Conservation (phyloP, 176 grass and related monocot species). For the Triticum dicoccoides region DNA sequence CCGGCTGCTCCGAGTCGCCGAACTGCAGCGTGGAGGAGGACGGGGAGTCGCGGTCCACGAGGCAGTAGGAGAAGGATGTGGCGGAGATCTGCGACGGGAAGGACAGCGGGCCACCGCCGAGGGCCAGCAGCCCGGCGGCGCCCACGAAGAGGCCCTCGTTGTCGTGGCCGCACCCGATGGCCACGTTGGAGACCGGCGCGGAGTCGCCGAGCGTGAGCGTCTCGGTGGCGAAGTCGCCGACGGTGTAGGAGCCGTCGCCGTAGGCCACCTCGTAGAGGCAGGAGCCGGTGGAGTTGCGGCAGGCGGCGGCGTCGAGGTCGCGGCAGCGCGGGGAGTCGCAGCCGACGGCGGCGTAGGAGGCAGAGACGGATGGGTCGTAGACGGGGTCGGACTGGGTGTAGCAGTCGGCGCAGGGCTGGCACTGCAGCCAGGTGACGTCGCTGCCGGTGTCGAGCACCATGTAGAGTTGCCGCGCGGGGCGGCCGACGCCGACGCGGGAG, state of each 20-base stretch:
- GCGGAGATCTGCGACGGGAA: conserved; percentile 96
- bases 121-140: conserved; percentile 65
- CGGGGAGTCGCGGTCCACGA: conserved; percentile 91
- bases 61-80: conserved; percentile 82
- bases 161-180: conserved; percentile 93
- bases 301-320: conserved; percentile 76
- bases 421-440: conserved; percentile 95
- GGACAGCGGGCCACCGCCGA: conserved; percentile 70
- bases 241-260: conserved; percentile 96
- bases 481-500: conserved; percentile 74
- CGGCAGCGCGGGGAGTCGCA: conserved; percentile 64
- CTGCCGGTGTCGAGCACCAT: conserved; percentile 97
- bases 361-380: conserved; percentile 62
- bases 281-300: conserved; percentile 60
- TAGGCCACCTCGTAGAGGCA: conserved; percentile 85
- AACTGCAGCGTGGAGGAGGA: conserved; percentile 78
- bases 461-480: conserved; percentile 62
- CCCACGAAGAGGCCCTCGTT: conserved; percentile 95
- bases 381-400: conserved; percentile 89
- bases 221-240: conserved; percentile 87
- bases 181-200: conserved; percentile 37
- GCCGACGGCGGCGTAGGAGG: conserved; percentile 60
- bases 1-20: not conserved
- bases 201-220: conserved; percentile 72
- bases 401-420: conserved; percentile 90